These are phyloP conservation scores for Protomyces macrosporus DNA, from an alignment of 1,139 yeast species.

Conservation along the genomic window DNA sequence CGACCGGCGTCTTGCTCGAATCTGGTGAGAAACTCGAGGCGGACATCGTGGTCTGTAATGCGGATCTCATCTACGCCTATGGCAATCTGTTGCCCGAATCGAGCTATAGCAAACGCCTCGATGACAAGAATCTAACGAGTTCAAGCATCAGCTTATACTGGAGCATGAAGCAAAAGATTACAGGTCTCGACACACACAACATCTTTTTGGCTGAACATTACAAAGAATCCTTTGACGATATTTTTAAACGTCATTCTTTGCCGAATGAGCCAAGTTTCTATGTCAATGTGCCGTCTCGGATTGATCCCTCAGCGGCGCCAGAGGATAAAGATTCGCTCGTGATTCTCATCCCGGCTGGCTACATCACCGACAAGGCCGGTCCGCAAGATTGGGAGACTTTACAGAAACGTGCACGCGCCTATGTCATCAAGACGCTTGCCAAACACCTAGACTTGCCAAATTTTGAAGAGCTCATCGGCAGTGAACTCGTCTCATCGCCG, in stretches of 20 bases:
- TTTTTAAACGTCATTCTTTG: constrained; percentile 12
- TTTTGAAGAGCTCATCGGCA: constrained; percentile 10
- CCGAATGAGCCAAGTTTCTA: constrained; percentile 24
- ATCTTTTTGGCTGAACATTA: constrained; percentile 27
- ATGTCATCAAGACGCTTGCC: constrained; percentile 18
- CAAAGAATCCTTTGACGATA: constrained; percentile 26
- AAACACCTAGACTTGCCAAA: constrained; percentile 10
- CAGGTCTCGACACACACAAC: constrained; percentile 24
- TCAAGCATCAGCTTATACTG: constrained; percentile 23
- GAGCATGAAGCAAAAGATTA: constrained; percentile 24
- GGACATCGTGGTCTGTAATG: constrained; percentile 25
- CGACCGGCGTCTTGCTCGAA: constrained; percentile 24
- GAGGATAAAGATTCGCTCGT: constrained; percentile 21
- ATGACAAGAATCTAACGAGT: constrained; percentile 22
- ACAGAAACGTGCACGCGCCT: constrained; percentile 10
- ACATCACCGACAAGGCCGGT: constrained; percentile 24
- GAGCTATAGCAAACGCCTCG: constrained; percentile 9
- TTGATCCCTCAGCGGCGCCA: constrained; percentile 24
- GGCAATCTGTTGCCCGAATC: constrained; percentile 19
- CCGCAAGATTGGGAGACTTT: constrained; percentile 24
- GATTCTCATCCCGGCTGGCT: constrained; percentile 21
- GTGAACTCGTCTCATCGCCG: constrained; percentile 22
- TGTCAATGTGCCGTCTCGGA: constrained; percentile 26
- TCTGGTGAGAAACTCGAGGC: constrained; percentile 16
- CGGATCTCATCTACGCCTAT: constrained; percentile 22